Evolutionary conservation across 2,329 filamentous ascomycete genomes (phyloP), one percentile per base, ranked within the genome.

Genomic region (Bipolaris cookei): DNA sequence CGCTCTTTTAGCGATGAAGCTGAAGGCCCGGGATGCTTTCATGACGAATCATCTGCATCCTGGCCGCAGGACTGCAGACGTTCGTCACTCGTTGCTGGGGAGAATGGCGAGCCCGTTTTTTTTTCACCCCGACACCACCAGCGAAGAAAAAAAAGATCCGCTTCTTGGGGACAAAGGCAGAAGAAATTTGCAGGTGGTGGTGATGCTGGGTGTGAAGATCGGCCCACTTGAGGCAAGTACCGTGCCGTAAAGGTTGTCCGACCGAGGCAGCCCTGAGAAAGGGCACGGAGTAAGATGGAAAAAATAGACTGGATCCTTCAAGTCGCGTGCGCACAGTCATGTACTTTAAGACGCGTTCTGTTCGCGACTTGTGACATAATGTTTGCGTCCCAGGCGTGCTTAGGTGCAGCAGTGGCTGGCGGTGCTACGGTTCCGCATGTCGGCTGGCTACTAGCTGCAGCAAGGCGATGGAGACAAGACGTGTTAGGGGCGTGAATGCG

Each of bases 361-460:
- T 51, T 72, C 72, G 71, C 66, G 72, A 66, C 65, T 16, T 61
- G 67, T 71, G 68, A 69, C 64, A 66, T 65, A 64, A 66, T 62
- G 25, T 55, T 51, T 58, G 54, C 51, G 49, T 53, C n/a, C 47
- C 39, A 55, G 54, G 39, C 66, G 61, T 66, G 65, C 61, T 63
- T 56, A 65, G 59, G 52, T 62, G 61, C 56, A 64, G 63, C 49
- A 57, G 63, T 66, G 65, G 61, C 61, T 66, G 61, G 58, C 59
- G 45, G 51, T 61, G 55, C 58, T 60, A 64, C 56, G 59, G 61
- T 65, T 50, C 58, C 66, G 66, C 68, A 63, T 59, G 63, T 57
- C 70, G 71, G 71, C 66, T 63, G 54, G 51, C 56, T 58, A 50
- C 59, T 71, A 72, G 71, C 66, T 71, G 70, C 70, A 71, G 67